Evolutionary conservation across 2,329 filamentous ascomycete genomes (phyloP).

Genomic region (Uncinocarpus reesii): DNA sequence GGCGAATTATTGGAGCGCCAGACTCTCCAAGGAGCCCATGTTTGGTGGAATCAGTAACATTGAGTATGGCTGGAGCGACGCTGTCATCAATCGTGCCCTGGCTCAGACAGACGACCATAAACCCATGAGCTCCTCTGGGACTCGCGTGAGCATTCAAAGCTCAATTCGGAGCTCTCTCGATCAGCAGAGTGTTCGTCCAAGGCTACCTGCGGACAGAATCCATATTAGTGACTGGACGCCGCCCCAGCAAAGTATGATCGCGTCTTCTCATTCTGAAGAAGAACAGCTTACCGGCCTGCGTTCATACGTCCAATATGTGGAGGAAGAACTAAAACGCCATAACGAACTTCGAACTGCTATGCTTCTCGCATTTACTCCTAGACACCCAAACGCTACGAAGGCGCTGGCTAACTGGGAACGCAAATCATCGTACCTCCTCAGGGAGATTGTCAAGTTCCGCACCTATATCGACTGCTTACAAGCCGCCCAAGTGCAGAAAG

Average conservation of each 20-base stretch:
- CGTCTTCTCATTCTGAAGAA: constrained; percentile 63
- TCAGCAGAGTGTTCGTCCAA: constrained; percentile 51
- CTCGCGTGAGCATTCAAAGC: constrained; percentile 48
- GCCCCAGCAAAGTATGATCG: constrained; percentile 80
- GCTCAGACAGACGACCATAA: constrained; percentile 44
- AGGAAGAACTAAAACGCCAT: constrained; percentile 74
- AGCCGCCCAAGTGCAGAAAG: constrained; percentile 58
- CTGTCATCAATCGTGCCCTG: constrained; percentile 65
- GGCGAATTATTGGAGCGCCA: constrained; percentile 94
- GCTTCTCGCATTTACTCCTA: constrained; percentile 77
- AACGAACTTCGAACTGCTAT: constrained; percentile 81
- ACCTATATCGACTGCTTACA: constrained; percentile 85
- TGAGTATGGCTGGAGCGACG: constrained; percentile 92
- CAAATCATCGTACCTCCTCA: constrained; percentile 80
- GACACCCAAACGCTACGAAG: constrained; percentile 67
- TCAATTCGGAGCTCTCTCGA: constrained; percentile 58
- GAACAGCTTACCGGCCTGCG: constrained; percentile 69
- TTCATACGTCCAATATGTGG: constrained; percentile 73
- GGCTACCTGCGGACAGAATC: constrained; percentile 74
- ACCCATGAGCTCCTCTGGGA: constrained; percentile 23
- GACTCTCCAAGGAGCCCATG: constrained; percentile 85
- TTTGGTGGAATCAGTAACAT: constrained; percentile 91
- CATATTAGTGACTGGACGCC: constrained; percentile 80
- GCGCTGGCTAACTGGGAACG: constrained; percentile 96
- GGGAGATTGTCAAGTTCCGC: constrained; percentile 92